Percentiles rank a stretch among this genome's conserved stretches.
phyloP scores from a whole-genome alignment of 208 protist genomes.

The Trypanosoma conorhini region DNA sequence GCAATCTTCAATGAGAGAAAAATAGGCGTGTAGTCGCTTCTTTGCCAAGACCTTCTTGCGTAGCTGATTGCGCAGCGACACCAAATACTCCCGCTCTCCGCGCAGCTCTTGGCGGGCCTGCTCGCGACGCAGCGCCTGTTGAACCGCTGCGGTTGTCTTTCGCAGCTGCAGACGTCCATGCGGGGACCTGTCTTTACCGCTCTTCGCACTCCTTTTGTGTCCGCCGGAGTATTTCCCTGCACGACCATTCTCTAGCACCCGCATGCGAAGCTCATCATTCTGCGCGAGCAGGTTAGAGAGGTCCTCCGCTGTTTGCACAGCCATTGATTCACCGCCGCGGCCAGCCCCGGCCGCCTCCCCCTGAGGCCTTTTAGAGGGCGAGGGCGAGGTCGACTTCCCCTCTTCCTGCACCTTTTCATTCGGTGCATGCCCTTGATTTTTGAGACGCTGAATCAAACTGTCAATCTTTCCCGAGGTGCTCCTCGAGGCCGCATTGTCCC shows the following conservation, averaged over 20 bases:
- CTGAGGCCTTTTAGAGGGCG: not conserved
- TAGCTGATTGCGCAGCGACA: constrained; percentile 41
- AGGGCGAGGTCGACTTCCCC: not conserved
- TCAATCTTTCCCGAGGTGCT: not conserved
- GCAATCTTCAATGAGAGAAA: constrained; percentile 41
- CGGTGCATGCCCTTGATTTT: not conserved
- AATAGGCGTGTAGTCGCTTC: constrained; percentile 46
- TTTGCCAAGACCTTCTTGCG: constrained; percentile 39
- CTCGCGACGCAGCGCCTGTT: constrained; percentile 45
- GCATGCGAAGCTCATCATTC: constrained; percentile 27
- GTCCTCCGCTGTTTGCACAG: constrained; percentile 25
- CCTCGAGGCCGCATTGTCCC: not conserved
- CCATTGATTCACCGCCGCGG: not conserved
- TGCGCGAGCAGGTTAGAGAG: constrained; percentile 18
- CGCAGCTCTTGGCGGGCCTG: constrained; percentile 44
- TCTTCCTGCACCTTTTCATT: not conserved
- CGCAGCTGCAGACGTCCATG: not conserved
- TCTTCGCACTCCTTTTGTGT: not conserved
- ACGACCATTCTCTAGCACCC: constrained; percentile 13
- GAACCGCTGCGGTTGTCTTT: constrained; percentile 6
- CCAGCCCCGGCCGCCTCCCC: not conserved
- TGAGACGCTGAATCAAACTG: not conserved
- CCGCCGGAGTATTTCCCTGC: not conserved
- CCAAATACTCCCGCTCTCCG: constrained; percentile 46
- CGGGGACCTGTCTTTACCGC: not conserved